Conservation (phyloP, 345 rosid species). For the Angophora floribunda region DNA sequence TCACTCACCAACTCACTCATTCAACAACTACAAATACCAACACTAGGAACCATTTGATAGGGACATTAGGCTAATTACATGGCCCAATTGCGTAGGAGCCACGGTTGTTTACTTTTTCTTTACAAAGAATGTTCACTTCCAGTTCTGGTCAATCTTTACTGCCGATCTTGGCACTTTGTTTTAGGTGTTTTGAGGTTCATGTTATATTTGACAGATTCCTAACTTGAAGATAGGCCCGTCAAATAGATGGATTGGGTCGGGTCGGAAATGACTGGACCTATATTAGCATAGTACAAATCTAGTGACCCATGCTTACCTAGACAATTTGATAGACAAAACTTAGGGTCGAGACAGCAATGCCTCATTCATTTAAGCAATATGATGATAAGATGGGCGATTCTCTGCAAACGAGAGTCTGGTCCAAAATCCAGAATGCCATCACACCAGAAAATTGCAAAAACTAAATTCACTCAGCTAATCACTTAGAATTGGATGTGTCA, state of each 20-base stretch:
- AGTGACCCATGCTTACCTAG: background rate
- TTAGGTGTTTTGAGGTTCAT: background rate
- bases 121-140: background rate
- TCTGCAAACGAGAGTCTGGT: background rate
- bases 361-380: background rate
- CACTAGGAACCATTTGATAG: background rate
- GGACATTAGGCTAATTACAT: background rate
- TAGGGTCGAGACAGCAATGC: background rate
- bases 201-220: background rate
- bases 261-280: rapidly evolving
- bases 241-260: background rate
- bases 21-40: background rate
- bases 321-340: background rate
- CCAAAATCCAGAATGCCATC: background rate
- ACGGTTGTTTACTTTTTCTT: background rate
- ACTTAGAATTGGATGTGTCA: background rate
- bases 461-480: background rate
- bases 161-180: background rate
- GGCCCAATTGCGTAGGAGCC: background rate
- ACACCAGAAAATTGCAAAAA: background rate
- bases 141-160: background rate
- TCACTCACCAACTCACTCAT: background rate
- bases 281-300: background rate
- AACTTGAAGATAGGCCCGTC: background rate
- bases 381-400: background rate